phyloP scores from a whole-genome alignment of 2,329 filamentous ascomycete genomes.

The Diaporthe sp. region DNA sequence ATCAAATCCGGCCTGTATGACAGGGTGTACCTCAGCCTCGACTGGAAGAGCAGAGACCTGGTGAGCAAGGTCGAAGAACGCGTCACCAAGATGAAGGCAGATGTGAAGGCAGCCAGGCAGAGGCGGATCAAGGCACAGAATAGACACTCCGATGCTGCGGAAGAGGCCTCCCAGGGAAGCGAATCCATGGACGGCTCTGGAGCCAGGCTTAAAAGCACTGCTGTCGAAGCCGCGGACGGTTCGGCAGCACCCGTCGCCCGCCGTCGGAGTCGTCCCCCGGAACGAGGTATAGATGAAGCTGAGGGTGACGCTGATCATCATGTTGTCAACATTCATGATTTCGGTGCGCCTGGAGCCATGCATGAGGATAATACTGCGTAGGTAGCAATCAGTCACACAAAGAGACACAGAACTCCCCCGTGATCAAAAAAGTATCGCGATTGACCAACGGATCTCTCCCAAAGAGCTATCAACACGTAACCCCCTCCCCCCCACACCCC shows the following conservation, averaged over 20 bases:
- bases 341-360: not conserved
- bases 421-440: not conserved
- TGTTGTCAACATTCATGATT: not conserved
- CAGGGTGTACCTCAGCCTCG: not conserved
- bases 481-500: not conserved
- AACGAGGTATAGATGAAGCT: not conserved
- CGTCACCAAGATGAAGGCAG: not conserved
- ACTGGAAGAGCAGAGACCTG: not conserved
- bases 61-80: not conserved
- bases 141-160: not conserved
- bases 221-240: not conserved
- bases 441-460: not conserved
- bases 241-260: not conserved
- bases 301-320: not conserved
- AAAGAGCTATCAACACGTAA: not conserved
- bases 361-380: no score
- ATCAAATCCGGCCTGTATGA: not conserved
- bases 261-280: no score
- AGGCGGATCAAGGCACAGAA: not conserved
- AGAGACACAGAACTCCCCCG: not conserved
- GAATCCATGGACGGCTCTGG: not conserved
- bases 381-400: no score
- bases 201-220: no score
- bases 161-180: not conserved
- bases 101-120: not conserved